Conservation (phyloP, 164 flowering plant species). For the Stephania japonica region DNA sequence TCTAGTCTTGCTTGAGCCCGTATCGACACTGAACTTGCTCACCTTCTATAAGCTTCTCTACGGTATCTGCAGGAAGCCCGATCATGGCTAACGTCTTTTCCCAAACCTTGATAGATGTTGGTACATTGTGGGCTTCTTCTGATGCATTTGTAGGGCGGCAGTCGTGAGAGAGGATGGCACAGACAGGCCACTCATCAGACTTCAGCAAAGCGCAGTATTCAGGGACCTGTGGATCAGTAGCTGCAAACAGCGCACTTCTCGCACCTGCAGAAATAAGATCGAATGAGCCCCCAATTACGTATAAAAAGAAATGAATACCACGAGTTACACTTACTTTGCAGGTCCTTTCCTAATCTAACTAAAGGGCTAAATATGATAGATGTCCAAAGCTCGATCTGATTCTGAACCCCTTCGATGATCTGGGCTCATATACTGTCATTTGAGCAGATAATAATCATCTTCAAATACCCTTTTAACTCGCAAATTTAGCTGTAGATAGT, state of each 20-base stretch:
- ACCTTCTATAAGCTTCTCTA: conserved; percentile 79
- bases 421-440: background rate
- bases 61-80: conserved; percentile 84
- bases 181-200: conserved; percentile 90
- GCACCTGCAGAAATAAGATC: conserved; percentile 48
- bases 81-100: conserved; percentile 84
- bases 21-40: conserved; percentile 61
- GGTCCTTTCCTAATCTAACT: background rate
- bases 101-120: conserved; percentile 70
- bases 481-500: background rate
- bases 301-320: background rate
- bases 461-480: background rate
- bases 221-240: conserved; percentile 86
- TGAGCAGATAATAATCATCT: background rate
- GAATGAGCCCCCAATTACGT: background rate
- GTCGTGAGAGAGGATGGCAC: conserved; percentile 77
- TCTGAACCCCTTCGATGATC: background rate
- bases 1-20: conserved; percentile 27
- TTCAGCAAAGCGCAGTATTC: conserved; percentile 77
- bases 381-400: background rate
- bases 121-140: conserved; percentile 82
- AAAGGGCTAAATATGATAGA: background rate
- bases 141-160: conserved; percentile 91
- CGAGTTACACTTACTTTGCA: background rate
- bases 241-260: conserved; percentile 87